These are phyloP conservation scores for Ogataea nitratoaversa DNA, from an alignment of 805 yeast genomes.

Conservation along the genomic window DNA sequence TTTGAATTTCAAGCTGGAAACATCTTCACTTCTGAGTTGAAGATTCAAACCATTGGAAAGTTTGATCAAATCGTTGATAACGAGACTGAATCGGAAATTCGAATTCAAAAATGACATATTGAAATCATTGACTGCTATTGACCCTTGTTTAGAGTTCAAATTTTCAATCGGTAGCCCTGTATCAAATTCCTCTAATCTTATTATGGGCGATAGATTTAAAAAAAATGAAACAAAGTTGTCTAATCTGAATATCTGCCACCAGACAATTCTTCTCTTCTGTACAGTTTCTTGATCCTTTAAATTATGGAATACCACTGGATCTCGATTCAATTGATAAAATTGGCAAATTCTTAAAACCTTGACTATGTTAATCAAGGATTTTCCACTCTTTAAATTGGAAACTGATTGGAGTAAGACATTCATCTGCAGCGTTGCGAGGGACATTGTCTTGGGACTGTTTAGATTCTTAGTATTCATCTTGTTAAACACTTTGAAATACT, in stretches of 20 bases:
- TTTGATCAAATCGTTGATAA: constrained; percentile 50
- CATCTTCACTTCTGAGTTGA: constrained; percentile 36
- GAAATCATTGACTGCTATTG: constrained; percentile 5
- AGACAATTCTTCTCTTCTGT: constrained; percentile 51
- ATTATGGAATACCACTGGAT: constrained; percentile 51
- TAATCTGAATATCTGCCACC: constrained; percentile 64
- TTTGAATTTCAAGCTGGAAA: constrained; percentile 42
- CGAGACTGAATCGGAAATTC: constrained; percentile 33
- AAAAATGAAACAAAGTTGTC: constrained; percentile 35
- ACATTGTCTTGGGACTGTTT: constrained; percentile 22
- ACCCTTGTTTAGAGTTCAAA: neutral
- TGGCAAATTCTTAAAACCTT: constrained; percentile 24
- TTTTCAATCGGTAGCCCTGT: constrained; percentile 22
- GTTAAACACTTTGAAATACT: constrained; percentile 16
- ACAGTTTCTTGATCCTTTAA: constrained; percentile 45
- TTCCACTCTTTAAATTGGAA: constrained; percentile 22
- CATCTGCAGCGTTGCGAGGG: constrained; percentile 19
- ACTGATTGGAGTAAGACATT: constrained; percentile 22
- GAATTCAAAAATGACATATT: constrained; percentile 20
- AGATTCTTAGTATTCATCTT: constrained; percentile 14
- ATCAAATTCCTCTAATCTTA: constrained; percentile 23
- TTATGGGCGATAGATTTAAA: constrained; percentile 20
- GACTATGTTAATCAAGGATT: constrained; percentile 19
- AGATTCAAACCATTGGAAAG: constrained; percentile 46
- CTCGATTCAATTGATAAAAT: constrained; percentile 46